Conservation (phyloP, 192 early-diverging fungal species). For the Jimgerdemannia lactiflua region DNA sequence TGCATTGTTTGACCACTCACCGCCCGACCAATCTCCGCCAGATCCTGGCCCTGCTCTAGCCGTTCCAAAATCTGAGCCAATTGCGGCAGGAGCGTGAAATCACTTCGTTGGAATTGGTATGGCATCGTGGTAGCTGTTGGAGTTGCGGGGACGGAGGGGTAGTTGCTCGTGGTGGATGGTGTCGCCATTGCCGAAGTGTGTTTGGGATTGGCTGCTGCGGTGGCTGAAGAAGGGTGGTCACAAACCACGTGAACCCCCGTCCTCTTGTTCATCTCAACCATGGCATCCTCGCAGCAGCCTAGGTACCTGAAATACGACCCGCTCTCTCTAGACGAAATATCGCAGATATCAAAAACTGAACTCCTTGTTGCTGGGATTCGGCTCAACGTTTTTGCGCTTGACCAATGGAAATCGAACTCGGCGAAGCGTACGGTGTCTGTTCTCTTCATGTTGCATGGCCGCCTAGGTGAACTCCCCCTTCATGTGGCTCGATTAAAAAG, state of each 20-base stretch:
- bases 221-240: background rate
- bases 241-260: background rate
- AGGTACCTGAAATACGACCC: no score
- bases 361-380: background rate
- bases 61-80: constrained; percentile 23
- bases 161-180: background rate
- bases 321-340: background rate
- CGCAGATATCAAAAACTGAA: background rate
- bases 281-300: no score
- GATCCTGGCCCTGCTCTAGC: constrained; percentile 28
- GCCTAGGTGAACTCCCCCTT: background rate
- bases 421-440: background rate
- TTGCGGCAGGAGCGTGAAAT: constrained; percentile 37
- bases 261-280: no score
- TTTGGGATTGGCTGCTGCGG: background rate
- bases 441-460: background rate
- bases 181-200: background rate
- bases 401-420: background rate
- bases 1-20: background rate
- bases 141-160: background rate
- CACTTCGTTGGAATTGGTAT: constrained; percentile 27
- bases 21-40: constrained; percentile 19
- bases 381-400: background rate
- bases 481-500: background rate
- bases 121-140: constrained; percentile 7